Evolutionary conservation across 164 flowering plant genomes (phyloP), one percentile per base, ranked within the genome.

Genomic region (Piper betle): DNA sequence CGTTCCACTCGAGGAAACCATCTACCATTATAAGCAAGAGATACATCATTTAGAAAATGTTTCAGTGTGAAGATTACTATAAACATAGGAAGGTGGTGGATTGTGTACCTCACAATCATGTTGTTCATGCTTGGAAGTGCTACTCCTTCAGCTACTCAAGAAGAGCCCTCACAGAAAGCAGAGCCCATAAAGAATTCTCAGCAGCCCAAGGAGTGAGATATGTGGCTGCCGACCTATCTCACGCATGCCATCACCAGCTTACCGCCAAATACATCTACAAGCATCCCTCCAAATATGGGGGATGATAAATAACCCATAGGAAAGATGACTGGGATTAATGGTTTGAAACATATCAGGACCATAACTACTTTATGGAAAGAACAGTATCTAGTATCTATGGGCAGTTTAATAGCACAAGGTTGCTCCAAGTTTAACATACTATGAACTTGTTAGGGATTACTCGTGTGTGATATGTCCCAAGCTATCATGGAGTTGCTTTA

Each of bases 101-200:
- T 37, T 39, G 6, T 39, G 37, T 75, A 93, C 99, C 96, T 90
- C 64, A 87, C 78, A 20, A 93, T 79, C 96, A 93, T 88, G 74
- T 88, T 85, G 83, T 93, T 93, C 99, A 93, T 93, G 79, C 90
- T 79, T 77, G 99, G 99, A 80, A 93, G 95, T 59, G 96, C 97
- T 39, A 90, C 99, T 9, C 97, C 99, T 82, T 93, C 99, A 1
- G 99, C 99, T 39, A 85, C 42, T 97, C 99, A 67, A 90, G 91
- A 73, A 82, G 65, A 64, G 77, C 84, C 55, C 97, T 79, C 77
- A 73, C 74, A 0, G 73, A 70, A 71, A 90, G 91, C 40, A 93
- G 74, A 15, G 85, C 84, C 84, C 75, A 85, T 9, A 93, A 48
- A 52, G 92, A 84, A 62, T 79, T 73, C 67, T 88, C 89, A 1